Base-by-base conservation (phyloP, 2,329 filamentous ascomycete species). In the Sporothrix variecibatus region DNA sequence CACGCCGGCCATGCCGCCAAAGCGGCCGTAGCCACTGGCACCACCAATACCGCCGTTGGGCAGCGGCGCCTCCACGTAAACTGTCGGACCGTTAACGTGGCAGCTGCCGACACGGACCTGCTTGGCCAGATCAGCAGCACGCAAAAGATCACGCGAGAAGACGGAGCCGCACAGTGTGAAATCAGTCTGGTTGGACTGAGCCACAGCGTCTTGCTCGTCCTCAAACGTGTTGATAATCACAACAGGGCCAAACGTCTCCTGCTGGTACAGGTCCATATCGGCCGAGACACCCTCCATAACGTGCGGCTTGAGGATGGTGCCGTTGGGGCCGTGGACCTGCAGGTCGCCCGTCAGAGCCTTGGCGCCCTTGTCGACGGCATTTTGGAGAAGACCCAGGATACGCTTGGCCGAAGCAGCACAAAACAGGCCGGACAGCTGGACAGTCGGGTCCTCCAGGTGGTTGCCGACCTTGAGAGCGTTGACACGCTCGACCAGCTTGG, bases 161-260 rank as follows among this genome's bases (percentile, higher is more conserved):
- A 93, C 86, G 0, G 90, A 87, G 2, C 87, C 87, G 3, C 86
- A 85, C 8, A 93, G 87, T 3, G 91, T 71, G 79, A 92, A 93
- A 53, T 92, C 89, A 3, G 90, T 92, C 77, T 92, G 89, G 78
- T 93, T 93, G 23, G 91, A 90, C 34, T 92, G 82, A 56, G 85
- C 84, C 38, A 93, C 80, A 0, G 90, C 91, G 75, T 92, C 88
- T n/a, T 91, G 90, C 20, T 90, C 88, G 6, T 82, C 82, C 3
- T 88, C 85, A 49, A 92, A 86, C 28, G 88, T 85, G 15, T 90
- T 85, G 62, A 93, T 78, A 20, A 87, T 88, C 2, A 92, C 88
- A 0, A 88, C 87, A 0, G 91, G 91, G 0, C 91, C 91, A 77
- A 93, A 93, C 0, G 87, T 89, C 80, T 93, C 91, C 23, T 86